These are phyloP conservation scores for Solanum bulbocastanum DNA, from an alignment of 257 asterid genomes.

Conservation along the genomic window DNA sequence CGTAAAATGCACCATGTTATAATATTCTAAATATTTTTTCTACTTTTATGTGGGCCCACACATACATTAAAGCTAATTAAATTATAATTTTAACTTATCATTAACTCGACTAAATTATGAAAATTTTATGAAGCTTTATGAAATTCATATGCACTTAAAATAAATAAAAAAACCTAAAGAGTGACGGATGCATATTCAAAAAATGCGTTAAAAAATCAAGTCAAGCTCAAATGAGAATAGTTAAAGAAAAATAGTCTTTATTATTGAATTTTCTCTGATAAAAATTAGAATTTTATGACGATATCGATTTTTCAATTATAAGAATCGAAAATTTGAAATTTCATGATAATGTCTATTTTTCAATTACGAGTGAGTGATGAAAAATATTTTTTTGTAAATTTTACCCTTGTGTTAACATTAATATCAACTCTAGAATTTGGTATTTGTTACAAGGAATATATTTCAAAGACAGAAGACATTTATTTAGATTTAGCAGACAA, in stretches of 20 bases:
- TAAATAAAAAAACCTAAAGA: not conserved
- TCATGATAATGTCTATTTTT: not conserved
- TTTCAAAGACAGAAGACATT: not conserved
- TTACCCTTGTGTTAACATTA: not conserved
- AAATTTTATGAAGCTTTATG: not conserved
- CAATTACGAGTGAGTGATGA: accelerated
- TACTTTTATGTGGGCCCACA: not conserved
- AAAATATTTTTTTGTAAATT: not conserved
- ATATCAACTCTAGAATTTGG: not conserved
- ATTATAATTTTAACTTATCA: not conserved
- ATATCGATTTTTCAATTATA: not conserved
- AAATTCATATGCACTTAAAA: not conserved
- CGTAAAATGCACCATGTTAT: not conserved
- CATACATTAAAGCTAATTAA: not conserved
- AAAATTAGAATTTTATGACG: not conserved
- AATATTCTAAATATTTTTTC: not conserved
- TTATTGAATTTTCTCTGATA: accelerated
- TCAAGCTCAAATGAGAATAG: not conserved
- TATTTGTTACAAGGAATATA: not conserved
- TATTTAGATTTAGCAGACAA: not conserved
- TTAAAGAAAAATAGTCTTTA: not conserved
- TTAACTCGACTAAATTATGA: not conserved
- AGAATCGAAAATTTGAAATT: not conserved
- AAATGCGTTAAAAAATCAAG: not conserved
- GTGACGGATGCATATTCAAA: too few relatives aligned